A percentile compares a stretch with the other conserved stretches of the same genome.
phyloP scores from a whole-genome alignment of 345 rosid genomes.

The Aquilaria malaccensis region DNA sequence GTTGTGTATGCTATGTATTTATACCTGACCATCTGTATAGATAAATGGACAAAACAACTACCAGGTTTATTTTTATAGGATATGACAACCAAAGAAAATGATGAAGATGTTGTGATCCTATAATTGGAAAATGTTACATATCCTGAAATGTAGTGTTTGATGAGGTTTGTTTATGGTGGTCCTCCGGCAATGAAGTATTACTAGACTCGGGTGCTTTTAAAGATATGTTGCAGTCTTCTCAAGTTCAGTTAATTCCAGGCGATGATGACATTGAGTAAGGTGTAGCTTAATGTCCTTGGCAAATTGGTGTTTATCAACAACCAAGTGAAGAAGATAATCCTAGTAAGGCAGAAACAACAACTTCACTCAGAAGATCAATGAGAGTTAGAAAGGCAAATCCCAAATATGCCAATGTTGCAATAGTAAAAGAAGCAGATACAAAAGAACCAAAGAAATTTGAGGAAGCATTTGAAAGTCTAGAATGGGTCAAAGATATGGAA shows the following conservation, averaged over 20 bases:
- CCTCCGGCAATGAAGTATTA: not conserved
- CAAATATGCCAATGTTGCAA: slow-evolving; percentile 2
- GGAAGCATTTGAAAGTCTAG: not conserved
- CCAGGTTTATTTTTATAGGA: slow-evolving; percentile 5
- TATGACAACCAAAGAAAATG: not conserved
- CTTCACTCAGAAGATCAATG: not conserved
- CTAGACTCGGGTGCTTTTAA: not conserved
- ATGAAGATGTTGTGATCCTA: slow-evolving; percentile 10
- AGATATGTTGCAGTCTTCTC: not conserved
- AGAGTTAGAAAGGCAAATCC: not conserved
- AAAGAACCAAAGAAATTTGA: not conserved
- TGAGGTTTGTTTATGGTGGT: slow-evolving; percentile 3
- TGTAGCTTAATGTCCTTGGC: slow-evolving; percentile 1
- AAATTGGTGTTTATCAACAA: slow-evolving; percentile 1
- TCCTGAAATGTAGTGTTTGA: slow-evolving; percentile 10
- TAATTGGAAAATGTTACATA: not conserved
- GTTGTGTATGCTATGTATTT: slow-evolving; percentile 5
- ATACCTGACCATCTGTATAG: not conserved
- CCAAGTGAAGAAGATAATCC: slow-evolving; percentile 2
- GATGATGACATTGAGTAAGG: not conserved
- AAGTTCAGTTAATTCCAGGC: no score
- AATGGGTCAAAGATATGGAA: not conserved
- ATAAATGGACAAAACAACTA: slow-evolving; percentile 9
- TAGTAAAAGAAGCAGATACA: not conserved
- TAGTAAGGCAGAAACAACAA: not conserved